Base-by-base conservation (phyloP, 2,329 filamentous ascomycete species). In the Orbilia oligospora region DNA sequence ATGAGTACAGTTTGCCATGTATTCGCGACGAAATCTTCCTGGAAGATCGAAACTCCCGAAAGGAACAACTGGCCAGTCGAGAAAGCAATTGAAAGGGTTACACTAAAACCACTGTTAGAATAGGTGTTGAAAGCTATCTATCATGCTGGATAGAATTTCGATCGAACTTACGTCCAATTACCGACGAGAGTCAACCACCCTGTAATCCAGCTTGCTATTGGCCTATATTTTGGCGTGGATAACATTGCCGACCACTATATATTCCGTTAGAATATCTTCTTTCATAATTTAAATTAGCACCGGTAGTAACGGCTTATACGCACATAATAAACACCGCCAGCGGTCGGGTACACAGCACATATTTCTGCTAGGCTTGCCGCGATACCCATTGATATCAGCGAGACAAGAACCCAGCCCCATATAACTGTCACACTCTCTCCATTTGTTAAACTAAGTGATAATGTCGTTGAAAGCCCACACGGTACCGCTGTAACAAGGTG, bases 111-210 rank as follows among this genome's bases (percentile, higher is more conserved):
- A n/a, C 10, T 18, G 24, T 53, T 46, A 48, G 55, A 41, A 49
- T 51, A 27, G 5, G 18, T 12, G 18, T 38, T 14, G 9, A 20
- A 53, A 18, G 18, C 82, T 3, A 86, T 81, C n/a, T n/a, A n/a
- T n/a, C n/a, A 27, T 18, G 24, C 24, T 14, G 44, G 2, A 46
- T 18, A 33, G 20, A 30, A n/a, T n/a, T n/a, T 30, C 89, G n/a
- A n/a, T 87, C 0, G 10, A 55, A 78, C 78, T 66, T 12, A 80
- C 67, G 91, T 92, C 91, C 91, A 93, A 83, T 93, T 93, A 0
- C 91, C 91, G 1, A 93, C 90, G 0, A 93, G 86, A 0, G 90
- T 92, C 69, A 92, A 83, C 91, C 91, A 93, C 14, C 91, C 91
- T 4, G 90, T 91, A 30, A 92, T 88, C 86, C 90, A 93, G 9